A percentile compares a stretch with the other conserved stretches of the same genome.
Evolutionary conservation across 1,284 basidiomycete genomes (phyloP).

Genomic region (Pseudozyma pruni): DNA sequence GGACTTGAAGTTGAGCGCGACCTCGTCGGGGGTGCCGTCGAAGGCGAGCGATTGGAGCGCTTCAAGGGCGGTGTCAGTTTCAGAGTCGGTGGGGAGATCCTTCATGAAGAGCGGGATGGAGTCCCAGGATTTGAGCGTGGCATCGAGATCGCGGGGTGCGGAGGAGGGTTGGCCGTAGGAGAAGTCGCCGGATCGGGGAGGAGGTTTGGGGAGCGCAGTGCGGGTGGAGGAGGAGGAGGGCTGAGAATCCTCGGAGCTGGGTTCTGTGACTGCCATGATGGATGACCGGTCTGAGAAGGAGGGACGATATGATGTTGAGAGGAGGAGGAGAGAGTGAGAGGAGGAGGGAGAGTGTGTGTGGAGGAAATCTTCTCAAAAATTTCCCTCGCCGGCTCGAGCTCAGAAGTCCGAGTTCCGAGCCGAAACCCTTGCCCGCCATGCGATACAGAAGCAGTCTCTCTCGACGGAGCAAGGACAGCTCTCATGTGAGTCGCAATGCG

Average conservation of each 20-base stretch:
- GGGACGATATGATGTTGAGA: neutral
- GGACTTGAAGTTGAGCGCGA: conserved; percentile 90
- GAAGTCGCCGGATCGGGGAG: conserved; percentile 24
- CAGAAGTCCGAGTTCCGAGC: too few relatives aligned
- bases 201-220: conserved; percentile 17
- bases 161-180: conserved; percentile 19
- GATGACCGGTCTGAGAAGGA: neutral
- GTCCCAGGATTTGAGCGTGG: conserved; percentile 52
- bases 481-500: too few relatives aligned
- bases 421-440: too few relatives aligned
- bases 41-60: conserved; percentile 86
- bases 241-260: neutral
- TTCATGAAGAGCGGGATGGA: conserved; percentile 88
- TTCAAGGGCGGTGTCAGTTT: conserved; percentile 72
- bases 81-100: conserved; percentile 74
- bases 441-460: too few relatives aligned
- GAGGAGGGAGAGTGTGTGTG: neutral
- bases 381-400: too few relatives aligned
- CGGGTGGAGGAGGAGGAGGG: neutral
- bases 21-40: conserved; percentile 92
- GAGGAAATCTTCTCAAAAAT: neutral
- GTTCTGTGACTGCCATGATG: conserved; percentile 28
- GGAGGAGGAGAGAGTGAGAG: neutral
- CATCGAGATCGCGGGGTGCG: conserved; percentile 27
- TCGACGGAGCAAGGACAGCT: too few relatives aligned